Conservation (phyloP, 257 asterid species). For the Ophiorrhiza pumila region DNA sequence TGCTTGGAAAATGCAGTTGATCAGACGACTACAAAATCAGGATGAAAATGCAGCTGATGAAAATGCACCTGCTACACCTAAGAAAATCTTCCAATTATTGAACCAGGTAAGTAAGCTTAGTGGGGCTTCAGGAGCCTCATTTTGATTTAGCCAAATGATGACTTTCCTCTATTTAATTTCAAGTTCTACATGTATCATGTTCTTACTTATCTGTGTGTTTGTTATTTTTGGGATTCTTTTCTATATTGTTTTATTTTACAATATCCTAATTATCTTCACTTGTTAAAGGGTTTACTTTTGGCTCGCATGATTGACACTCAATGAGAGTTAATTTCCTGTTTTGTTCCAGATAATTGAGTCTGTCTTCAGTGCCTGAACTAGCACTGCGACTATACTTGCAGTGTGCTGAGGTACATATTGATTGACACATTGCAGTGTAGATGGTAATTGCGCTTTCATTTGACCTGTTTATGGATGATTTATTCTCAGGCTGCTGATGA, state of each 20-base stretch:
- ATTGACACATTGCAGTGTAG: slow-evolving; percentile 12
- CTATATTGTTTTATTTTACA: neutral
- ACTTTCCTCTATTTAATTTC: neutral
- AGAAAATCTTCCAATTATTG: slow-evolving; percentile 80
- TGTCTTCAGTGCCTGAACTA: slow-evolving; percentile 87
- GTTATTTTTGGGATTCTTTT: neutral
- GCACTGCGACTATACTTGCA: slow-evolving; percentile 80
- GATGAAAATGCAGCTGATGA: slow-evolving; percentile 62
- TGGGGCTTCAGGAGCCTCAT: neutral
- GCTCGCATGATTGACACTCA: neutral
- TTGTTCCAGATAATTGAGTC: slow-evolving; percentile 76
- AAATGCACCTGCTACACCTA: slow-evolving; percentile 67
- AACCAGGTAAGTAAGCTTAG: slow-evolving; percentile 50
- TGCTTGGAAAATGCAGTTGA: slow-evolving; percentile 52
- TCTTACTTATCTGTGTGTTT: neutral
- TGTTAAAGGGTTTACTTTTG: neutral
- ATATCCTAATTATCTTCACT: neutral
- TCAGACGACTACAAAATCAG: slow-evolving; percentile 68
- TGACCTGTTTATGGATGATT: slow-evolving; percentile 26
- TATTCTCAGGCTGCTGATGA: slow-evolving; percentile 89
- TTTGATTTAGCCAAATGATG: neutral
- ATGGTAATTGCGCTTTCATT: slow-evolving; percentile 20
- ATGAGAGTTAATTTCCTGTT: neutral
- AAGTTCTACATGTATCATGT: neutral
- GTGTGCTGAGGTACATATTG: slow-evolving; percentile 85